Evolutionary conservation across 2,329 filamentous ascomycete genomes (phyloP), one percentile per base, ranked within the genome.

Genomic region (Albophoma yamanashiensis): DNA sequence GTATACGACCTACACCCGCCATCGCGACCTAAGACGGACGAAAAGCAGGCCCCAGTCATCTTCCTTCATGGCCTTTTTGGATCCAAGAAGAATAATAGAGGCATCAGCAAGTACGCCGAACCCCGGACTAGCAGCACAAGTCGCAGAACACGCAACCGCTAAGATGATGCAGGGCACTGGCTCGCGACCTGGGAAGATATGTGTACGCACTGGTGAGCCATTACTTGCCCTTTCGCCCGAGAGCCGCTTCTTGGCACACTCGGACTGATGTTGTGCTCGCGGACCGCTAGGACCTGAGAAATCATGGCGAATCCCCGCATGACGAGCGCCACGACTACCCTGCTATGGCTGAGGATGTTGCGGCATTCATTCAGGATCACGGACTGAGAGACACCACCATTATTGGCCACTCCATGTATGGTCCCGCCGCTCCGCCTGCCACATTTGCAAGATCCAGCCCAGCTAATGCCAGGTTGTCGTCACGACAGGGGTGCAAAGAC

Each of bases 61-160:
- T 89, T 97, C 65, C 84, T 97, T 69, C 93, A 97, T 72, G 93
- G 94, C 1, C 80, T 97, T 14, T 97, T 97, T 69, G 93, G 93
- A 25, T 96, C 91, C 43, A 96, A 95, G 78, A 92, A 91, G 78
- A 97, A 97, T 72, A 96, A 97, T 72, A 82, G 92, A 73, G 90
- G 83, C 69, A 94, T 97, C 64, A 95, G 92, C 88, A 96, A 92
- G 93, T 96, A 79, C 73, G 88, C 76, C 56, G 39, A 31, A 38
- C 17, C 31, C 59, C 7, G 20, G 11, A 14, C 27, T 50, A 17
- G 14, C 6, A 20, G 20, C 17, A 36, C 50, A 38, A 55, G n/a
- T 11, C 17, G n/a, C 11, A 14, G 34, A 40, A 15, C 17, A 47
- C 40, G 12, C n/a, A 50, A 20, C 27, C 36, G 57, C 63, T 68